Evolutionary conservation across 495 filamentous ascomycete genomes (phyloP), one percentile per base, ranked within the genome.

Genomic region (Physcia stellaris): DNA sequence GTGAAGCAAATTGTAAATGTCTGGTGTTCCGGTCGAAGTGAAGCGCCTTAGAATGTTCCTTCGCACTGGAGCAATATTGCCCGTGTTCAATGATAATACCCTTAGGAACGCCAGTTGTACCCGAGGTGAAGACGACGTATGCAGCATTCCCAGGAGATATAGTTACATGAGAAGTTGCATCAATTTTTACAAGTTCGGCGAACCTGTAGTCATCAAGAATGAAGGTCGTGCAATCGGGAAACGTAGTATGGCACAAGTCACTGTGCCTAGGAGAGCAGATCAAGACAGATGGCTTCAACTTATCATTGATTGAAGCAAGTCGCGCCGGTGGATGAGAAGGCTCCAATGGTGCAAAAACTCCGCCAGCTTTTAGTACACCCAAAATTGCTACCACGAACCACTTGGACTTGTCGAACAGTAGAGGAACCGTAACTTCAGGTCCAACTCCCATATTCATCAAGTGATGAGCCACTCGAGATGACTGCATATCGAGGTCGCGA

Each of bases 41-140:
- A 1, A 58, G 43, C 34, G 51, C 47, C 19, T 55, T 49, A 6
- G 53, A 56, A 45, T 66, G 67, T 0, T 55, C 56, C 45, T 57
- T 54, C n/a, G 54, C 57, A 35, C 62, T 63, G 42, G 64, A 67
- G 39, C 55, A 58, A 37, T 62, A 54, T 17, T 66, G 59, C 7
- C 46, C 42, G 32, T 69, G 64, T 17, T 66, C 59, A 6, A 64
- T 56, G 18, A 67, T 50, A 11, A 67, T 62, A 1, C 62, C 62
- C 45, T 70, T 68, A 0, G 75, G 68, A 4, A 60, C 61, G 2
- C 74, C 73, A 0, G 75, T 77, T n/a, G 60, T 65, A 10, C 86
- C 86, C 11, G 79, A 86, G 1, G 86, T 94, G 49, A 93, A 94
- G 73, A 94, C 82, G 30, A 94, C 70, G 57, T 93, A 94, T 13